Conservation (phyloP, 2,329 filamentous ascomycete species). For the Teratosphaeria zuluensis region DNA sequence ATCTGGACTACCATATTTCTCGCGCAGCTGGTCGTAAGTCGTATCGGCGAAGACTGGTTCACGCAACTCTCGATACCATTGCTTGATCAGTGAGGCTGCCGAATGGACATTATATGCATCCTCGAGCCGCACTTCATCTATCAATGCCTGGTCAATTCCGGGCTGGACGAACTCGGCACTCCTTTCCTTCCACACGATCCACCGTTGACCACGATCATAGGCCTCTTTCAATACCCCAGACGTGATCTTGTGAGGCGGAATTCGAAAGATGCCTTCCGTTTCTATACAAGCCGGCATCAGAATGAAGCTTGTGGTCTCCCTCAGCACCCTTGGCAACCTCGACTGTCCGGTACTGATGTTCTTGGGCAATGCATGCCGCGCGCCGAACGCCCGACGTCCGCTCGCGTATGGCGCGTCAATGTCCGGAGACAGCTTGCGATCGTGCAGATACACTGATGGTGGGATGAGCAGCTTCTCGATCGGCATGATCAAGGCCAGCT, state of each 20-base stretch:
- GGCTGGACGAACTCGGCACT: slow-evolving; percentile 25
- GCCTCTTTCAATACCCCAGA: slow-evolving; percentile 44
- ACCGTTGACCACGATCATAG: slow-evolving; percentile 46
- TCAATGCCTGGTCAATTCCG: slow-evolving; percentile 25
- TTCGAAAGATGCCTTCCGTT: slow-evolving; percentile 45
- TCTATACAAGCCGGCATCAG: slow-evolving; percentile 38
- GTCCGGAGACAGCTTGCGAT: slow-evolving; percentile 39
- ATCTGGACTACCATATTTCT: slow-evolving; percentile 33
- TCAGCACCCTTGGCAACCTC: slow-evolving; percentile 42
- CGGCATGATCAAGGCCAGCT: slow-evolving; percentile 41
- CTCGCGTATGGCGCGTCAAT: slow-evolving; percentile 39
- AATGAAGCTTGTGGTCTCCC: slow-evolving; percentile 45
- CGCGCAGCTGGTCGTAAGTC: slow-evolving; percentile 38
- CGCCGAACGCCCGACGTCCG: slow-evolving; percentile 38
- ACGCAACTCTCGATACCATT: slow-evolving; percentile 45
- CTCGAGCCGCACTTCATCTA: slow-evolving; percentile 37
- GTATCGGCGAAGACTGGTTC: slow-evolving; percentile 43
- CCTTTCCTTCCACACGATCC: slow-evolving; percentile 43
- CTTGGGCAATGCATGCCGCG: slow-evolving; percentile 39
- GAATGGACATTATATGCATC: slow-evolving; percentile 46
- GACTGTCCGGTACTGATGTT: slow-evolving; percentile 33
- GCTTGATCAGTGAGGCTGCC: slow-evolving; percentile 45
- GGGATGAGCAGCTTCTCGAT: slow-evolving; percentile 46
- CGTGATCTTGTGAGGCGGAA: slow-evolving; percentile 41
- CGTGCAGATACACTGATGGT: slow-evolving; percentile 44